A percentile compares a stretch with the other conserved stretches of the same genome.
phyloP scores from a whole-genome alignment of 345 rosid genomes.

The thale cress (Arabidopsis thaliana) region TAIR10.1 NC_003074.8:2925001-2925500 shows the following conservation, averaged over 20 bases:
- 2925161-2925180: slow-evolving; percentile 64
- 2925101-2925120: slow-evolving; percentile 76
- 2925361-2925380: slow-evolving; percentile 56
- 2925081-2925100: slow-evolving; percentile 60
- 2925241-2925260: slow-evolving; percentile 57
- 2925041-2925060: slow-evolving; percentile 71
- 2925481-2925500: slow-evolving; percentile 23
- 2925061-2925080: slow-evolving; percentile 62
- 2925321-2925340: slow-evolving; percentile 64
- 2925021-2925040: slow-evolving; percentile 67
- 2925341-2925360: slow-evolving; percentile 56
- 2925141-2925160: slow-evolving; percentile 62
- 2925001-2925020: slow-evolving; percentile 47
- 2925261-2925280: slow-evolving; percentile 53
- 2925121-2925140: slow-evolving; percentile 60
- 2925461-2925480: slow-evolving; percentile 38
- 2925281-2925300: slow-evolving; percentile 50
- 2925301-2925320: slow-evolving; percentile 51
- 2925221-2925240: slow-evolving; percentile 61
- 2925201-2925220: slow-evolving; percentile 60
- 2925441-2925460: slow-evolving; percentile 53
- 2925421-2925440: slow-evolving; percentile 54
- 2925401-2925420: slow-evolving; percentile 52
- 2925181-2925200: slow-evolving; percentile 57
- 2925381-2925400: slow-evolving; percentile 67